Evolutionary conservation across 2,329 filamentous ascomycete species (phyloP), one percentile per base, ranked within the genome.

Genomic region (Fusarium scirpi): DNA sequence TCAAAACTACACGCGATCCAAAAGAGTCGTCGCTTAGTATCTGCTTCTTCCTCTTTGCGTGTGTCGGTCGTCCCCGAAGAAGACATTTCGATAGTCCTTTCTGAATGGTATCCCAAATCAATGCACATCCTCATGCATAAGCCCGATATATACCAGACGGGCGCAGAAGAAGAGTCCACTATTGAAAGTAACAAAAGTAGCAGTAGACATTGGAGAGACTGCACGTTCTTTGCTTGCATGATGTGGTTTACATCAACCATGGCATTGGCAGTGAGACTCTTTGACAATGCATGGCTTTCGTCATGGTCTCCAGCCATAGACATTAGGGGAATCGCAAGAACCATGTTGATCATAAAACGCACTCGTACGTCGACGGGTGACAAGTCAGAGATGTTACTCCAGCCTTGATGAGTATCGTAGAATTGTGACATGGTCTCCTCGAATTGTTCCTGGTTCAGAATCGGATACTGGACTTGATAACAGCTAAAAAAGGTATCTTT

Each of bases 71-170:
- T 8, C 0, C 2, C 9, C 3, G 25, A 41, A 7, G 30, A 58
- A 18, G 51, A 32, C 5, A 65, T 27, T 5, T 5, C 3, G 2
- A 65, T 65, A 5, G 51, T 65, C 3, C 38, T 49, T 18, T 65
- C 60, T 8, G 51, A 58, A 18, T 65, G 62, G 11, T 58, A 65
- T 6, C 62, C 62, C 0, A 65, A n/a, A 3, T 65, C 62, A 16
- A 65, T 58, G 7, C 62, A 65, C 62, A 65, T 65, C 2, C 62
- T 30, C 62, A 65, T 65, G 8, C 62, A 65, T 5, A 65, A 18
- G 1, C 62, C 62, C 0, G 62, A 65, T 22, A 65, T 65, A n/a
- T 65, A 65, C 60, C 62, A 65, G 2, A 65, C 38, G 3, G 62
- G 62, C 1, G 60, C 60, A 18, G 60, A 47, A 0, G 62, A 48